Percentiles rank a stretch among this genome's conserved stretches.
Conservation (phyloP, 2,329 filamentous ascomycete species). For the Hawksworthiomyces lignivorus region DNA sequence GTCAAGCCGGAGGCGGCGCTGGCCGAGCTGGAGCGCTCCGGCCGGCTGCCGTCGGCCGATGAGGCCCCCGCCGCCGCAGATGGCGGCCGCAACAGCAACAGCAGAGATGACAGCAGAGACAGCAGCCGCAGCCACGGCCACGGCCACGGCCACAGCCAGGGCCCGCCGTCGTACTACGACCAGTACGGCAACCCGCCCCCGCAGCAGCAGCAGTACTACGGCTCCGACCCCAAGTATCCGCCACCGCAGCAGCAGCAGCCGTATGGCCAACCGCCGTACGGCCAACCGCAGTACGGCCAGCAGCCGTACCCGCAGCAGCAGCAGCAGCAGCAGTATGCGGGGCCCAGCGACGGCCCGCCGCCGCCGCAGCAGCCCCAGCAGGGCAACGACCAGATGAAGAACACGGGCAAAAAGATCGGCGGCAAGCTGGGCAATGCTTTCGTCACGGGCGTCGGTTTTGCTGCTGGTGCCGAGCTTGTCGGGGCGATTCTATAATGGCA, state of each 20-base stretch:
- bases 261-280: background rate
- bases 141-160: slow-evolving; percentile 6
- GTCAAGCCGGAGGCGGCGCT: slow-evolving; percentile 54
- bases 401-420: slow-evolving; percentile 88
- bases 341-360: slow-evolving; percentile 5
- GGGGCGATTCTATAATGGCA: slow-evolving; percentile 87
- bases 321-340: slow-evolving; percentile 43
- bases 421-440: slow-evolving; percentile 83
- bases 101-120: background rate
- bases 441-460: slow-evolving; percentile 89
- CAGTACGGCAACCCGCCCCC: slow-evolving; percentile 8
- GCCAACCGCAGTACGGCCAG: slow-evolving; percentile 16
- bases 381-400: slow-evolving; percentile 55
- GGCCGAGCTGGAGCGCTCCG: slow-evolving; percentile 11
- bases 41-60: slow-evolving; percentile 9
- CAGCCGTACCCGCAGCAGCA: slow-evolving; percentile 24
- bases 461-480: slow-evolving; percentile 81
- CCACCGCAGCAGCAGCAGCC: slow-evolving; percentile 1
- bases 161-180: slow-evolving; percentile 11
- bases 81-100: background rate
- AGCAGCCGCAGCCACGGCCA: slow-evolving; percentile 17
- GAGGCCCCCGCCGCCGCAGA: background rate
- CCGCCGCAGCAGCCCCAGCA: slow-evolving; percentile 37
- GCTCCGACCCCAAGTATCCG: background rate
- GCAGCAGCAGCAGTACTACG: slow-evolving; percentile 6